phyloP scores from a whole-genome alignment of 768 basidiomycete genomes.

The Leccinum pellstonianum region DNA sequence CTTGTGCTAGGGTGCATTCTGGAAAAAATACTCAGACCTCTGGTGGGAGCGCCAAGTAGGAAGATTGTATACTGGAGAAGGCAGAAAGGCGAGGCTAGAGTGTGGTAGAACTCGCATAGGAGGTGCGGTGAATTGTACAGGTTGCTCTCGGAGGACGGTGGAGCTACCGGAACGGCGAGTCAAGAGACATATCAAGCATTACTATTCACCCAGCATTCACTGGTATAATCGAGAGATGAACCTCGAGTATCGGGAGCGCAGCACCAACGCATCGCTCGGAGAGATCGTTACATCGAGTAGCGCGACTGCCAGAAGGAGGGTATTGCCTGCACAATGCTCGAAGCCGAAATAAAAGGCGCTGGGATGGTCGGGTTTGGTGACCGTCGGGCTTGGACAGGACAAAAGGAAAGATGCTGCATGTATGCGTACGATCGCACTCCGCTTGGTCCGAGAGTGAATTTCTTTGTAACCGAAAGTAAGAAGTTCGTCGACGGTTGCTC shows the following conservation, averaged over 20 bases:
- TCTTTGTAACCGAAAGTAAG: background rate
- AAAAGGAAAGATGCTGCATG: background rate
- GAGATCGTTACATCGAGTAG: background rate
- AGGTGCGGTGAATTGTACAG: background rate
- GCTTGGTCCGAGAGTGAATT: background rate
- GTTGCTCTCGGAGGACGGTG: background rate
- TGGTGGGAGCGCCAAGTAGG: background rate
- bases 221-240: background rate
- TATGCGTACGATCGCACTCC: constrained; percentile 1
- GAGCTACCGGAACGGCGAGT: background rate
- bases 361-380: background rate
- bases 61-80: background rate
- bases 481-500: background rate
- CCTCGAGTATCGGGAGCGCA: background rate
- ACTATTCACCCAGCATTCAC: background rate
- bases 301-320: background rate
- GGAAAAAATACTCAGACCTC: background rate
- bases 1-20: background rate
- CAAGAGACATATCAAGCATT: background rate
- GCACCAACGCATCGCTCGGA: background rate
- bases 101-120: constrained; percentile 3
- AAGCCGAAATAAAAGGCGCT: background rate
- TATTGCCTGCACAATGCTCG: background rate
- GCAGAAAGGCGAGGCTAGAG: background rate
- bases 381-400: background rate